Conservation (phyloP, 441 rosid species). For the Euphorbia schlechtendalii region DNA sequence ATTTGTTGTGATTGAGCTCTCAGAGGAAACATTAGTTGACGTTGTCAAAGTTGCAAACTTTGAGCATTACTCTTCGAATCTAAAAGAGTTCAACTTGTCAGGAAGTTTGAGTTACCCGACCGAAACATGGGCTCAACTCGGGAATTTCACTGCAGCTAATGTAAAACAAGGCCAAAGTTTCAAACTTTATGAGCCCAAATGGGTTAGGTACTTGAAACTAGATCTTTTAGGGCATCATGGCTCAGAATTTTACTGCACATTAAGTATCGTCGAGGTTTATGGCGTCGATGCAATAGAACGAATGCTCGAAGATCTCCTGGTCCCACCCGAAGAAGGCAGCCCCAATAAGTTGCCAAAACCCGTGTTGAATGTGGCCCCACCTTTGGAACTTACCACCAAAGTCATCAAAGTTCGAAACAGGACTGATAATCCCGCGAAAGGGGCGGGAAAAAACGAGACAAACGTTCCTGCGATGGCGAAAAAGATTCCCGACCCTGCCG, state of each 20-base stretch:
- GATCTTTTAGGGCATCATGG: conserved; percentile 70
- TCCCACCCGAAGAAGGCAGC: conserved; percentile 37
- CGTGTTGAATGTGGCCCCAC: conserved; percentile 23
- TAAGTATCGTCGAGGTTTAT: conserved; percentile 72
- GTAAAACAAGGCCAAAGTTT: conserved; percentile 69
- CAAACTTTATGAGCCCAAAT: conserved; percentile 67
- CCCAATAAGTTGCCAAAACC: conserved; percentile 31
- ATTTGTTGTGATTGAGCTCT: conserved; percentile 74
- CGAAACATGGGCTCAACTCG: conserved; percentile 48
- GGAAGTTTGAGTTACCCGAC: conserved; percentile 77
- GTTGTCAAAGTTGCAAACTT: conserved; percentile 70
- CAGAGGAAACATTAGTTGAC: conserved; percentile 81
- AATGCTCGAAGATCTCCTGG: conserved; percentile 85
- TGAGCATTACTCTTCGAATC: conserved; percentile 79
- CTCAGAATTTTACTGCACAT: conserved; percentile 79
- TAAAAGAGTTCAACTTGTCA: conserved; percentile 63
- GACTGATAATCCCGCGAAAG: conserved; percentile 17
- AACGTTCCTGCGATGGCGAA: conserved; percentile 22
- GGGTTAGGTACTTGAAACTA: conserved; percentile 77
- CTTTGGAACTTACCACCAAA: conserved; percentile 22
- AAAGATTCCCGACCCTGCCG: conserved; percentile 41
- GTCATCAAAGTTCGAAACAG: conserved; percentile 20
- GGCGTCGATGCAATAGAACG: conserved; percentile 83
- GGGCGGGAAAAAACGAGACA: conserved; percentile 21
- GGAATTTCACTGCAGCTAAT: conserved; percentile 58